Percentiles rank a stretch among this genome's conserved stretches.
Conservation (phyloP, 495 filamentous ascomycete genomes). For the Lichenothelia convexa region DNA sequence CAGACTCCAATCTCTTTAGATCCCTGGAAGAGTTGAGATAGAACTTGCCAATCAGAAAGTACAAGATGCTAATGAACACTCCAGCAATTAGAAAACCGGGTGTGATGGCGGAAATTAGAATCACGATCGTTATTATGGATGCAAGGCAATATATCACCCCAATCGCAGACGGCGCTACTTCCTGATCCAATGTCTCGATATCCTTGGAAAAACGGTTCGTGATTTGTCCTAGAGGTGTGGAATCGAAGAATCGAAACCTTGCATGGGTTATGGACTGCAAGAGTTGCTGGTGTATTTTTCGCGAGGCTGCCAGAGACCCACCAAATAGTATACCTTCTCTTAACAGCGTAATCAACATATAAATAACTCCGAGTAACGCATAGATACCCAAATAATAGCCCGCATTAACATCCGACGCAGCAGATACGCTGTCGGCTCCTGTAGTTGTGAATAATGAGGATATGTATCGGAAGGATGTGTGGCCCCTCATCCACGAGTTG, state of each 20-base stretch:
- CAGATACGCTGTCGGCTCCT: constrained; percentile 14
- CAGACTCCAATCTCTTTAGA: constrained; percentile 85
- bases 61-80: constrained; percentile 67
- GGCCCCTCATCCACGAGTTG: constrained; percentile 16
- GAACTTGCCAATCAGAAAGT: constrained; percentile 65
- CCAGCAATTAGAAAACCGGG: constrained; percentile 82
- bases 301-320: constrained; percentile 77
- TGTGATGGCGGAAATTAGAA: constrained; percentile 82
- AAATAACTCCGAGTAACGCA: constrained; percentile 55
- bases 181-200: constrained; percentile 86
- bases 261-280: constrained; percentile 68
- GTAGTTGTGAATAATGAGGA: too few species aligned
- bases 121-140: constrained; percentile 71
- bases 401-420: constrained; percentile 43
- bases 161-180: constrained; percentile 79
- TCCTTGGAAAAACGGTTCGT: constrained; percentile 99
- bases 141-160: constrained; percentile 51
- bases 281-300: constrained; percentile 62
- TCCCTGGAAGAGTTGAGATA: constrained; percentile 85
- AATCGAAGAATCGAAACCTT: constrained; percentile 94
- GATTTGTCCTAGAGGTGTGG: constrained; percentile 85
- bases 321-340: constrained; percentile 81
- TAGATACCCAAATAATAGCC: constrained; percentile 72
- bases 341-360: constrained; percentile 53
- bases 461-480: constrained; percentile 22